Evolutionary conservation across 495 filamentous ascomycete species (phyloP), one percentile per base, ranked within the genome.

Genomic region (Rusavskia elegans): DNA sequence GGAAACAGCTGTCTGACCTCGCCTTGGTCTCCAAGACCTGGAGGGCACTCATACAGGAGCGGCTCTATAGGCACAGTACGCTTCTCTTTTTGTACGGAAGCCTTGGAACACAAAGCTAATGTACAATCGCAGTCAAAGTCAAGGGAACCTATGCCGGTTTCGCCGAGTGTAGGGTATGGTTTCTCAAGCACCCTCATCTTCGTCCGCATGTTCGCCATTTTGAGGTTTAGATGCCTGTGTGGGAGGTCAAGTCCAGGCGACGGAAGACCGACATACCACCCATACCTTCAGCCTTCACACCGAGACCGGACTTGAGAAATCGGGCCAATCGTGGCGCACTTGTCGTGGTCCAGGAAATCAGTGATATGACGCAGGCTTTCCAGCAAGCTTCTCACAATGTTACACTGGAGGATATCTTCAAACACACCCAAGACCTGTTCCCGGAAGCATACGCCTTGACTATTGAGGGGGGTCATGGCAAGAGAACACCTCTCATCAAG

Each of bases 141-240:
- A 83, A 85, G 61, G 82, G 79, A 4, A 84, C 81, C 5, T 66
- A 70, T n/a, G 66, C 72, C 1, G 80, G 72, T 13, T 62, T 84
- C 42, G 63, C 70, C 10, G 69, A 74, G 40, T 73, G 78, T 8
- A 67, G 70, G 54, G 57, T 61, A 19, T 85, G 78, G 71, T 84
- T 87, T 51, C 57, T 64, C 10, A 55, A 60, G 14, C 71, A 81
- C 48, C 69, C 74, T 20, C 77, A 84, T 55, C 70, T 87, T 4
- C 67, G 72, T 30, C 51, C 63, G 3, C 78, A 84, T 49, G 79
- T 86, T 51, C 80, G 80, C 48, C 81, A 86, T 60, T 71, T 85
- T 51, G 82, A 87, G 59, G 70, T 84, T 17, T 85, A 82, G 78
- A 79, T 86, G 45, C 83, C 83, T 6, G 79, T 85, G 29, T 85